A percentile compares a stretch with the other conserved stretches of the same genome.
These are phyloP conservation scores for Xylaria curta DNA, from an alignment of 495 filamentous ascomycete genomes.

Conservation along the genomic window DNA sequence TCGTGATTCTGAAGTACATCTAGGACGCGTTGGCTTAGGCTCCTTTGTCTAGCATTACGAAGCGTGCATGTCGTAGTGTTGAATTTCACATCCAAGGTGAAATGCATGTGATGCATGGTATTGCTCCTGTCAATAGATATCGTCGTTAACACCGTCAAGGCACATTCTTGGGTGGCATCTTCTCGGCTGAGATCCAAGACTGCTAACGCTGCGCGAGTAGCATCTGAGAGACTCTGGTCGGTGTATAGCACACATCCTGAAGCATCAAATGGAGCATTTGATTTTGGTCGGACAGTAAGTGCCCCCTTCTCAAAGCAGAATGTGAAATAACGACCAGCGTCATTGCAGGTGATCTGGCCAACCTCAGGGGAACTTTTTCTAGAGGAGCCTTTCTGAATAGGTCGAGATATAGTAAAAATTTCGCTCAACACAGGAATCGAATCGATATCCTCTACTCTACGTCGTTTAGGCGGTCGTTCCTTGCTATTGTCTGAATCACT, in stretches of 20 bases:
- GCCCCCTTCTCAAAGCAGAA: not conserved
- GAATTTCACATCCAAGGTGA: slow-evolving; percentile 37
- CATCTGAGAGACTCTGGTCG: slow-evolving; percentile 6
- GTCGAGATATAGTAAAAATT: slow-evolving; percentile 20
- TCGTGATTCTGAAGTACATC: slow-evolving; percentile 4
- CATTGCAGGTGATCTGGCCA: slow-evolving; percentile 9
- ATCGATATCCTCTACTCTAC: slow-evolving; percentile 5
- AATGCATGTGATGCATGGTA: slow-evolving; percentile 24
- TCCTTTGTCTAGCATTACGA: slow-evolving; percentile 28
- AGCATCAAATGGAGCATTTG: slow-evolving; percentile 14
- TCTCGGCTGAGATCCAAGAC: slow-evolving; percentile 25
- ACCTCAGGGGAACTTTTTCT: not conserved
- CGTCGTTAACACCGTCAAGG: slow-evolving; percentile 29
- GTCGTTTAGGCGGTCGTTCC: slow-evolving; percentile 23
- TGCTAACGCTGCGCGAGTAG: not conserved
- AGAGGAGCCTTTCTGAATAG: not conserved
- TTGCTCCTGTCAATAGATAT: slow-evolving; percentile 25
- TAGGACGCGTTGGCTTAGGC: slow-evolving; percentile 22
- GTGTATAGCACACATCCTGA: slow-evolving; percentile 24
- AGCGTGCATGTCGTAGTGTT: slow-evolving; percentile 30
- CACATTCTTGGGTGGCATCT: slow-evolving; percentile 27
- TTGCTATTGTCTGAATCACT: slow-evolving; percentile 23
- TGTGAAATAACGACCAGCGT: slow-evolving; percentile 19
- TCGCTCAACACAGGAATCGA: slow-evolving; percentile 20
- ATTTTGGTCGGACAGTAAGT: not conserved